These are phyloP conservation scores for Crithidia fasciculata DNA, from an alignment of 208 protist species.

Conservation along the genomic window DNA sequence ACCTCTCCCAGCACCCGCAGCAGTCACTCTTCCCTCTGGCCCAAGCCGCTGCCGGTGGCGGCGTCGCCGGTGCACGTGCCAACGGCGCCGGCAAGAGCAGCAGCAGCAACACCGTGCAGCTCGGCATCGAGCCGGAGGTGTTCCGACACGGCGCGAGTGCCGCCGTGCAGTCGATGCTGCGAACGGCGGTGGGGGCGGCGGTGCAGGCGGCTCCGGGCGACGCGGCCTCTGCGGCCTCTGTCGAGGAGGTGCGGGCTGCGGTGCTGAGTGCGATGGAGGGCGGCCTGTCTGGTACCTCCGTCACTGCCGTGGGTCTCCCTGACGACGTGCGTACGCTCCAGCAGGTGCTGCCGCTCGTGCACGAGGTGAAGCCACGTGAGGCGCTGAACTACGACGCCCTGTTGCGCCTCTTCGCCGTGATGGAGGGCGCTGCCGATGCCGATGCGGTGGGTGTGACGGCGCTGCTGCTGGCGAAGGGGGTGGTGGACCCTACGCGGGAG, in stretches of 20 bases:
- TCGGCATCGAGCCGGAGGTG: constrained; percentile 27
- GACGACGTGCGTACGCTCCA: constrained; percentile 46
- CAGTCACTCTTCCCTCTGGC: background rate
- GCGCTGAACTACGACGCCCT: constrained; percentile 70
- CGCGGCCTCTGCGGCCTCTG: background rate
- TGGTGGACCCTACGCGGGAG: constrained; percentile 48
- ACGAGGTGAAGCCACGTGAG: constrained; percentile 54
- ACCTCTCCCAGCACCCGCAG: constrained; percentile 15
- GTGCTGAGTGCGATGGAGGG: constrained; percentile 19
- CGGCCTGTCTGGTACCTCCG: constrained; percentile 22
- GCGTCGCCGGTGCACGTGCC: background rate
- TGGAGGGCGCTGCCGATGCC: constrained; percentile 33
- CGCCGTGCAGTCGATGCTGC: constrained; percentile 20
- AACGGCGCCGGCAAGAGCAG: constrained; percentile 6
- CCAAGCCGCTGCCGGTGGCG: constrained; percentile 1
- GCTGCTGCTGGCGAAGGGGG: constrained; percentile 47
- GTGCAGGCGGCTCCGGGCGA: constrained; percentile 1
- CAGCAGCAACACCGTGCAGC: constrained; percentile 7
- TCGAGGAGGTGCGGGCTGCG: background rate
- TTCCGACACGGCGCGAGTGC: constrained; percentile 9
- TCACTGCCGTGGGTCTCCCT: constrained; percentile 55
- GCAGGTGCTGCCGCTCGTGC: constrained; percentile 46
- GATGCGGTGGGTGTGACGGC: constrained; percentile 10
- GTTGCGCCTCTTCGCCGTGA: constrained; percentile 47
- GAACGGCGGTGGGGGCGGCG: constrained; percentile 12